Evolutionary conservation across 139 green algal species (phyloP).

Genomic region (Volvox reticuliferus): DNA sequence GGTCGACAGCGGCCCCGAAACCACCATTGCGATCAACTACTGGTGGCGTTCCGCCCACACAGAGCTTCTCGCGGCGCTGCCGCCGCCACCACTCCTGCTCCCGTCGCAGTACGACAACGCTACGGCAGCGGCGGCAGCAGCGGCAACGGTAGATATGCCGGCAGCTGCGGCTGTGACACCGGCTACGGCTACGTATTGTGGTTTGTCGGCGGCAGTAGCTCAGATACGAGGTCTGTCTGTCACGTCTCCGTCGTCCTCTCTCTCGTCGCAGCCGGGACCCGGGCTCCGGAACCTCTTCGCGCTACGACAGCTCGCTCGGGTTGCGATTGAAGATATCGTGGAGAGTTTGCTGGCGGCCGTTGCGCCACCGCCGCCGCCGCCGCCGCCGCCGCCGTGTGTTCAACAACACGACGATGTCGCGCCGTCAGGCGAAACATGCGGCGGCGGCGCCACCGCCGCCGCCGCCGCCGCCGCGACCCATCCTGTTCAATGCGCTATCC

Average conservation of each 20-base stretch:
- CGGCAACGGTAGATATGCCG: neutral
- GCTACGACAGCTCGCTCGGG: slow-evolving; percentile 8
- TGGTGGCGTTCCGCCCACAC: slow-evolving; percentile 37
- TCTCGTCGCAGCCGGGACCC: neutral
- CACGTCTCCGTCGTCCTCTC: no score
- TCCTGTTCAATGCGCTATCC: neutral
- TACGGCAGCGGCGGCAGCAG: neutral
- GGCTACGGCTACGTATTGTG: neutral
- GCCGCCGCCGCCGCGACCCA: neutral
- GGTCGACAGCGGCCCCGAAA: slow-evolving; percentile 42
- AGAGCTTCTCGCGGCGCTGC: neutral
- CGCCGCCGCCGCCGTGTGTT: neutral
- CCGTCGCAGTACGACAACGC: neutral
- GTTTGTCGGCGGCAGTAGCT: neutral
- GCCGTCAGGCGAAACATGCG: neutral
- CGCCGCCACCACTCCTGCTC: neutral
- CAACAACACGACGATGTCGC: neutral
- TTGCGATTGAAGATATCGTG: slow-evolving; percentile 11
- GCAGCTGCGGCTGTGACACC: neutral
- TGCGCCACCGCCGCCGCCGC: neutral
- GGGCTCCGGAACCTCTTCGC: slow-evolving; percentile 21
- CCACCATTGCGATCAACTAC: slow-evolving; percentile 55
- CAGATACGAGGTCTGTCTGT: neutral
- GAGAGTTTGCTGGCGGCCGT: neutral
- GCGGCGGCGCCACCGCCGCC: neutral